A percentile compares a stretch with the other conserved stretches of the same genome.
These are phyloP conservation scores for Nicotiana paniculata DNA, from an alignment of 257 asterid genomes.

Conservation along the genomic window DNA sequence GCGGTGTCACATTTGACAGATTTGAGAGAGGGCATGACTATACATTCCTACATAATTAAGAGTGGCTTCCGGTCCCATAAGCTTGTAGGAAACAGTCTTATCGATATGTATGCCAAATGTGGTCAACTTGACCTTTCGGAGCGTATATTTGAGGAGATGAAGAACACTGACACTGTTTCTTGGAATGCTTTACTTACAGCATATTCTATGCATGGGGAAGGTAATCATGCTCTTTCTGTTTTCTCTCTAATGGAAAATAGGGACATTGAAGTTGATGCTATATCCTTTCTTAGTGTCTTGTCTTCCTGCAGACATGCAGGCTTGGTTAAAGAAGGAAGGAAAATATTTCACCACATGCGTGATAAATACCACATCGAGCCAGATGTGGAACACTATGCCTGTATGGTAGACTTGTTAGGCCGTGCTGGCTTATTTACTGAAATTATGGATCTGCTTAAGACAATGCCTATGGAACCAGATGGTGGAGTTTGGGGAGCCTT, in stretches of 20 bases:
- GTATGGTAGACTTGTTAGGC: conserved; percentile 23
- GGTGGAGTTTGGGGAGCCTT: conserved; percentile 27
- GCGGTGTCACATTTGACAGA: not conserved
- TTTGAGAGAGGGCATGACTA: conserved; percentile 4
- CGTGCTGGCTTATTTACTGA: conserved; percentile 24
- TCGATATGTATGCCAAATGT: conserved; percentile 25
- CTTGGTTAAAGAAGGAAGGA: conserved; percentile 15
- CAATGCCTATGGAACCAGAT: conserved; percentile 23
- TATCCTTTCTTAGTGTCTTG: conserved; percentile 14
- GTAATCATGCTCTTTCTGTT: conserved; percentile 13
- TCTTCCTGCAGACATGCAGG: conserved; percentile 26
- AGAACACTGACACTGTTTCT: conserved; percentile 12
- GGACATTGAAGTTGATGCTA: conserved; percentile 8
- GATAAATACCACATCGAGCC: conserved; percentile 14
- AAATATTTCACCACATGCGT: conserved; percentile 12
- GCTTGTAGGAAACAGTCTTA: conserved; percentile 13
- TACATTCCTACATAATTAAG: conserved; percentile 2
- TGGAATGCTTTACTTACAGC: conserved; percentile 29
- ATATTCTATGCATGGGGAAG: conserved; percentile 20
- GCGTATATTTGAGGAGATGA: conserved; percentile 13
- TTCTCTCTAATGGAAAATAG: conserved; percentile 15
- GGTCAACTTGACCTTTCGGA: conserved; percentile 16
- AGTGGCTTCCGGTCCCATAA: conserved; percentile 11
- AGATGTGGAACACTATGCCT: conserved; percentile 17
- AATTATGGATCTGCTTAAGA: conserved; percentile 15